A percentile compares a stretch with the other conserved stretches of the same genome.
These are phyloP conservation scores for Wickerhamomyces pijperi DNA, from an alignment of 805 yeast genomes.

Conservation along the genomic window DNA sequence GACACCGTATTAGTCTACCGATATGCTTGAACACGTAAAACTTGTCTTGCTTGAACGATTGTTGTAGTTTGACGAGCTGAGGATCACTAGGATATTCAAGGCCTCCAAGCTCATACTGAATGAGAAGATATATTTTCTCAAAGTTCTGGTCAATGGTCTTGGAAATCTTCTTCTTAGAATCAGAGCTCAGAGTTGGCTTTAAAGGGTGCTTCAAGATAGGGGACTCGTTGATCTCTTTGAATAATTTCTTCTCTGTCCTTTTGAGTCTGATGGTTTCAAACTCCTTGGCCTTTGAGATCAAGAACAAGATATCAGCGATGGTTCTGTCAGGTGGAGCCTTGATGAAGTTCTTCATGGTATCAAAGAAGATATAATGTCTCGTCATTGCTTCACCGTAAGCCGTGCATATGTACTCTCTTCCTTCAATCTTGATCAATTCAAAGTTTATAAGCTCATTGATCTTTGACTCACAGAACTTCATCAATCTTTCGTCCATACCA, in stretches of 20 bases:
- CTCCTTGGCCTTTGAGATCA: constrained; percentile 28
- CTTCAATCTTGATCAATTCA: constrained; percentile 18
- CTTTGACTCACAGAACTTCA: constrained; percentile 22
- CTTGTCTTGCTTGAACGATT: constrained; percentile 33
- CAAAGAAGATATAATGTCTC: constrained; percentile 32
- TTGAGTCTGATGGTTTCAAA: constrained; percentile 29
- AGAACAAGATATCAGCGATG: constrained; percentile 13
- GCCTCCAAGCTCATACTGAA: constrained; percentile 42
- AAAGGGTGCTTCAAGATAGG: constrained; percentile 27
- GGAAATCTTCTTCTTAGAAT: constrained; percentile 14
- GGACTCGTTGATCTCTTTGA: constrained; percentile 29
- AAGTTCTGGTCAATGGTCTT: constrained; percentile 14
- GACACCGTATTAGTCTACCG: constrained; percentile 30
- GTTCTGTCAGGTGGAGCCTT: constrained; percentile 7
- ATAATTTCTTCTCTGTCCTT: constrained; percentile 33
- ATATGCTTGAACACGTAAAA: constrained; percentile 29
- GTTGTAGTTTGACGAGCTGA: constrained; percentile 28
- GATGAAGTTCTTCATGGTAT: constrained; percentile 29
- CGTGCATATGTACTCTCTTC: constrained; percentile 21
- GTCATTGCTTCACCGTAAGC: constrained; percentile 38
- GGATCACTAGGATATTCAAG: constrained; percentile 32
- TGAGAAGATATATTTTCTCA: constrained; percentile 30
- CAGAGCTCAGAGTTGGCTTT: constrained; percentile 2
- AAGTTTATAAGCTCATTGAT: constrained; percentile 23
- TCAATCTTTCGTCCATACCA: constrained; percentile 22